A percentile compares a stretch with the other conserved stretches of the same genome.
Conservation (phyloP, 768 basidiomycete species). For the Trametes elegans region DNA sequence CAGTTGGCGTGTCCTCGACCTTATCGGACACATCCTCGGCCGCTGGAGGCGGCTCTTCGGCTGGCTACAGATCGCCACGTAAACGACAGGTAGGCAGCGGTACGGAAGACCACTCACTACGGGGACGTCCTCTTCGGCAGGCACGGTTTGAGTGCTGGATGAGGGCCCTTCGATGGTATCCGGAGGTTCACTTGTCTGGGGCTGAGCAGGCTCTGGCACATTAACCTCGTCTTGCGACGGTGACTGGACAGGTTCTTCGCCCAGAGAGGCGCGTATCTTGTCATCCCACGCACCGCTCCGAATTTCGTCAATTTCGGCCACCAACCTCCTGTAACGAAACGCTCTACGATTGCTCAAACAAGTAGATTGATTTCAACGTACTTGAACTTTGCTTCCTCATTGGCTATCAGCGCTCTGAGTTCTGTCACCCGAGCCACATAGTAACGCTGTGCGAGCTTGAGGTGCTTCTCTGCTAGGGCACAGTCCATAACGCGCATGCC, state of each 20-base stretch:
- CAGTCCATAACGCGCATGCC: conserved; percentile 6
- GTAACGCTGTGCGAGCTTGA: conserved; percentile 71
- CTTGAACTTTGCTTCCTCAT: conserved; percentile 81
- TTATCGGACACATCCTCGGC: background rate
- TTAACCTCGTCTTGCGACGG: background rate
- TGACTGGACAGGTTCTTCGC: background rate
- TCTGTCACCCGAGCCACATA: conserved; percentile 71
- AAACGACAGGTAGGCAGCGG: no score
- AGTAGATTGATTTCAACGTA: conserved; percentile 28
- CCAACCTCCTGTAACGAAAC: conserved; percentile 46
- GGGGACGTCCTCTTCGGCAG: no score
- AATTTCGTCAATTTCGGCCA: conserved; percentile 76
- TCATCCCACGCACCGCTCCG: conserved; percentile 65
- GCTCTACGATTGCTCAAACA: background rate
- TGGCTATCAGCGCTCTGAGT: conserved; percentile 64
- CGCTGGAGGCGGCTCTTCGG: no score
- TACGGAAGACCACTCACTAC: no score
- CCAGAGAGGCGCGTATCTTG: conserved; percentile 35
- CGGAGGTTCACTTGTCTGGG: no score
- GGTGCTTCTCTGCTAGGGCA: conserved; percentile 56
- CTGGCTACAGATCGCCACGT: no score
- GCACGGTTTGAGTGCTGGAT: no score
- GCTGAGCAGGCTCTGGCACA: background rate
- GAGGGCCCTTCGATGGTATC: no score
- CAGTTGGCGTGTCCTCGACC: background rate